Conservation (phyloP, 2,329 filamentous ascomycete genomes). For the Fusarium compactum region DNA sequence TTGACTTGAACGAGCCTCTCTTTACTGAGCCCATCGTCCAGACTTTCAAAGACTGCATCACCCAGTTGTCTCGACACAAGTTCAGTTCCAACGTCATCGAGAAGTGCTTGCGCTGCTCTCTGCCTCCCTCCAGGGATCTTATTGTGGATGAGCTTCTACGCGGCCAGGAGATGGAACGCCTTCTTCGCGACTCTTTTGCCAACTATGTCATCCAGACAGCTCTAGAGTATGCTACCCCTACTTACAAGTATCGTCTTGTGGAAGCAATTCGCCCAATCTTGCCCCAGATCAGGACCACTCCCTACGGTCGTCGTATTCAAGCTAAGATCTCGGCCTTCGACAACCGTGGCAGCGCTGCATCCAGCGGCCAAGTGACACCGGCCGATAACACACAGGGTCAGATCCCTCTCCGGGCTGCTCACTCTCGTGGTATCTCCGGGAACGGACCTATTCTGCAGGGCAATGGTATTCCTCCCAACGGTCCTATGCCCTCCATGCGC, state of each 20-base stretch:
- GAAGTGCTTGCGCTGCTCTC: slow-evolving; percentile 90
- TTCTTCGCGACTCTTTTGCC: slow-evolving; percentile 91
- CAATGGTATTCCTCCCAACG: slow-evolving; percentile 45
- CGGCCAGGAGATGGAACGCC: slow-evolving; percentile 83
- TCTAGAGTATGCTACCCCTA: slow-evolving; percentile 82
- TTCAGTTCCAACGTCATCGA: slow-evolving; percentile 99
- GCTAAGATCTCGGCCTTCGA: slow-evolving; percentile 82
- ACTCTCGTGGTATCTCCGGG: slow-evolving; percentile 58
- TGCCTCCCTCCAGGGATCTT: slow-evolving; percentile 77
- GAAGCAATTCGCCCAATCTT: slow-evolving; percentile 88
- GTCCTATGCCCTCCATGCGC: slow-evolving; percentile 44
- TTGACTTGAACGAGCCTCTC: slow-evolving; percentile 87
- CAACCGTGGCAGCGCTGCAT: slow-evolving; percentile 57
- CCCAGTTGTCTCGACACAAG: slow-evolving; percentile 87
- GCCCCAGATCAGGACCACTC: slow-evolving; percentile 86
- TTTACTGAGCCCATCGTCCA: slow-evolving; percentile 91
- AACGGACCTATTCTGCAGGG: slow-evolving; percentile 53
- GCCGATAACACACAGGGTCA: slow-evolving; percentile 67
- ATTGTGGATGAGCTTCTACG: slow-evolving; percentile 86
- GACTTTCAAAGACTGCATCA: slow-evolving; percentile 81
- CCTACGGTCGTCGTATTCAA: slow-evolving; percentile 93
- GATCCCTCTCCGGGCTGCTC: slow-evolving; percentile 61
- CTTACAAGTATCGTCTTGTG: slow-evolving; percentile 80
- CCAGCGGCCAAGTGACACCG: slow-evolving; percentile 64
- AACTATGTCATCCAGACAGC: slow-evolving; percentile 99